A percentile compares a stretch with the other conserved stretches of the same genome.
These are phyloP conservation scores for Phytophthora hibernalis DNA, from an alignment of 352 stramenopile genomes.

Conservation along the genomic window DNA sequence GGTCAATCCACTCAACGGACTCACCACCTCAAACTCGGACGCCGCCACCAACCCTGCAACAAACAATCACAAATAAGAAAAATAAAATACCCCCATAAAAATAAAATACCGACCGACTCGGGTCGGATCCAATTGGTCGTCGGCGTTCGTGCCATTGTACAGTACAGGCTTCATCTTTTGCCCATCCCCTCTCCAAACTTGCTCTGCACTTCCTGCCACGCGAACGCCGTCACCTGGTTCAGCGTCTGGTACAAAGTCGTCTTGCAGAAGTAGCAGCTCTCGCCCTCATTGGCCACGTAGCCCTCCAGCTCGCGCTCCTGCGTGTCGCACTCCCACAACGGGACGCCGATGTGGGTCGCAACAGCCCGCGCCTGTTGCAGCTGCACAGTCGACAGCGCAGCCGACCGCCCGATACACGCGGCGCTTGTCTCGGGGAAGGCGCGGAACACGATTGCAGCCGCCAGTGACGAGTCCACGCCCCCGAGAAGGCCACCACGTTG, in stretches of 20 bases:
- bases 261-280: conserved; percentile 98
- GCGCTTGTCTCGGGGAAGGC: conserved; percentile 80
- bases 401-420: conserved; percentile 94
- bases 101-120: conserved; percentile 60
- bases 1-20: conserved; percentile 88
- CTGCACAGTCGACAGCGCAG: conserved; percentile 90
- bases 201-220: conserved; percentile 37
- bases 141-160: conserved; percentile 98
- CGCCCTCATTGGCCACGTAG: conserved; percentile 95
- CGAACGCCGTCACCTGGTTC: conserved; percentile 83
- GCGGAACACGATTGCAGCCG: conserved; percentile 90
- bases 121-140: conserved; percentile 94
- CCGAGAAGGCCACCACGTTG: conserved; percentile 93
- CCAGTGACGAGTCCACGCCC: conserved; percentile 97
- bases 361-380: conserved; percentile 88
- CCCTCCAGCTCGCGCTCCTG: conserved; percentile 79
- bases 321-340: conserved; percentile 89
- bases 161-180: conserved; percentile 55
- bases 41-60: conserved; percentile 91
- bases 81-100: no score
- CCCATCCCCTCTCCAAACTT: neutral
- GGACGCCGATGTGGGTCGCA: conserved; percentile 89
- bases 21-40: conserved; percentile 93
- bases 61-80: conserved; percentile 16
- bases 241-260: conserved; percentile 97